Base-by-base conservation (phyloP, 192 early-diverging fungal genomes). In the Umbelopsis isabellina region DNA sequence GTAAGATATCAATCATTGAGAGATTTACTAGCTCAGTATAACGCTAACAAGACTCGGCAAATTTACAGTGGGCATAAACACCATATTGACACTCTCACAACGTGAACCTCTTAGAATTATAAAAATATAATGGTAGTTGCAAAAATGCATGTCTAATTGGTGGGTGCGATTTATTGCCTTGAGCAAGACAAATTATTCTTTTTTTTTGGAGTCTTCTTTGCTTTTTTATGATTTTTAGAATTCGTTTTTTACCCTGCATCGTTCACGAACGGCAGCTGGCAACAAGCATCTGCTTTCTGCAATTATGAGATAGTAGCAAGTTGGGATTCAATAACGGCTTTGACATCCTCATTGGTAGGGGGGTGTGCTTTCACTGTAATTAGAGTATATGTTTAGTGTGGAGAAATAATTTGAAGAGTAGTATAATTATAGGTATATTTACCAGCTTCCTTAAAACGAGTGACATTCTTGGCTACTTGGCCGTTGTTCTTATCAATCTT, bases 361-460 rank as follows among this genome's bases (percentile, higher is more conserved):
- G 55, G 30, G 33, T 61, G 37, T 12, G 55, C 30, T 35, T 25
- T 35, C 0, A 61, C 55, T 61, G 30, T 18, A 23, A 10, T 8
- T 21, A 20, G 51, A 12, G 22, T 8, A 25, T 13, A 23, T 52
- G 55, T 16, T 33, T 16, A 61, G 15, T 25, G 25, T 16, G 8
- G 2, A 33, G 16, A 61, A 30, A 41, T 10, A 41, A 41, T 10
- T 30, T 30, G 23, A 61, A 3, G 15, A 6, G 48, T 48, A 16
- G 16, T 16, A 16, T 21, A 48, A 49, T 49, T 49, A 16, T 49
- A 6, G 4, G 2, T 16, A 49, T 49, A 21, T 49, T 49, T 49
- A 69, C 83, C 83, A 20, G 77, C 77, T 37, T 77, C 68, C 11
- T 82, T 70, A 47, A 86, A 84, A 23, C 73, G 71, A 20, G 84